phyloP scores from a whole-genome alignment of 768 basidiomycete genomes.

The Serpula lacrymans region DNA sequence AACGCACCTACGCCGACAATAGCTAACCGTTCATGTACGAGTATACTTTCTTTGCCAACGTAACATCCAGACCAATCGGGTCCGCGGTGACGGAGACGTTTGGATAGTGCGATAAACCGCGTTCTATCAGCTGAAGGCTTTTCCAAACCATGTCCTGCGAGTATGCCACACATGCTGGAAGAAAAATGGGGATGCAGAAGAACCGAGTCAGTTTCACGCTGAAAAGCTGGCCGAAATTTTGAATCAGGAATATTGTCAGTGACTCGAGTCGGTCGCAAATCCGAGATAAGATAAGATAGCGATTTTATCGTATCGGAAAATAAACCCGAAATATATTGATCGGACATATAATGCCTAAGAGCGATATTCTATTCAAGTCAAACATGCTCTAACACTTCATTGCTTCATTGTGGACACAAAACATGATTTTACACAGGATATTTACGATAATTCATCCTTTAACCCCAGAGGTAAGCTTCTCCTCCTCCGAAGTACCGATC shows the following conservation, averaged over 20 bases:
- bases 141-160: slow-evolving; percentile 78
- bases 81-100: slow-evolving; percentile 88
- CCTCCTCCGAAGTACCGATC: slow-evolving; percentile 30
- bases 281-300: slow-evolving; percentile 7
- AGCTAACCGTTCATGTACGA: slow-evolving; percentile 94
- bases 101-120: slow-evolving; percentile 80
- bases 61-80: slow-evolving; percentile 99
- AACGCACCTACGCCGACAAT: slow-evolving; percentile 94
- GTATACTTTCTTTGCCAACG: slow-evolving; percentile 75
- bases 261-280: slow-evolving; percentile 6
- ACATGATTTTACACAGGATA: slow-evolving; percentile 1
- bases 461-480: slow-evolving; percentile 30
- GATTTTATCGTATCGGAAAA: background rate
- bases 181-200: background rate
- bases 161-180: slow-evolving; percentile 83
- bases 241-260: slow-evolving; percentile 2
- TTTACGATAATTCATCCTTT: slow-evolving; percentile 5
- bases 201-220: slow-evolving; percentile 4
- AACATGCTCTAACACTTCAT: background rate
- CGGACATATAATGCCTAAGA: background rate
- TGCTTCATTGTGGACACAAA: background rate
- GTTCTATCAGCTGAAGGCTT: slow-evolving; percentile 68
- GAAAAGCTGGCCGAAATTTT: slow-evolving; percentile 1
- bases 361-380: too few species aligned
- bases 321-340: background rate